These are phyloP conservation scores for Botrytis galanthina DNA, from an alignment of 2,329 filamentous ascomycete genomes.

Conservation along the genomic window DNA sequence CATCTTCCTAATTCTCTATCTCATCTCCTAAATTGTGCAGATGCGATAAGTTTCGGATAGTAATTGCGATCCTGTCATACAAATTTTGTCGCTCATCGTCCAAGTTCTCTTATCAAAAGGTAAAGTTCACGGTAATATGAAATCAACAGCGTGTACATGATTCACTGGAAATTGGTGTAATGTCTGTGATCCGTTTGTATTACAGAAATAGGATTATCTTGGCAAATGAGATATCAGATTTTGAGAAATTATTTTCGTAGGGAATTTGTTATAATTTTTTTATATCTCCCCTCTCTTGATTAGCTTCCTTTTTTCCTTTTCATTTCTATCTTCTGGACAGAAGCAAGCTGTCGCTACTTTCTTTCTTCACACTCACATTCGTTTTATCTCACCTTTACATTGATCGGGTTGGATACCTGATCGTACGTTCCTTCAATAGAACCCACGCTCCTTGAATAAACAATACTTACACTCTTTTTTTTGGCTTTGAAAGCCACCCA, in stretches of 20 bases:
- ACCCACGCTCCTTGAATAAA: not conserved
- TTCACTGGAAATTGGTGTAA: not conserved
- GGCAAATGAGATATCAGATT: not conserved
- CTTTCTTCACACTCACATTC: not conserved
- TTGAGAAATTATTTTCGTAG: not conserved
- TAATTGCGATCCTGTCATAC: not conserved
- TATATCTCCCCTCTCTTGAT: not conserved
- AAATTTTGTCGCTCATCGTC: not conserved
- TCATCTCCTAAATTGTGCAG: not conserved
- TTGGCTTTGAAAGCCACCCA: not conserved
- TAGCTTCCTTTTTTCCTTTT: not conserved
- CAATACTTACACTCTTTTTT: not conserved
- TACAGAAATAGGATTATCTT: not conserved
- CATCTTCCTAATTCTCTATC: not conserved
- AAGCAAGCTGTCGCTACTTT: not conserved
- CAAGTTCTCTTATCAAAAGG: not conserved
- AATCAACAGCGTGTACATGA: not conserved
- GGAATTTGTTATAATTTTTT: not conserved
- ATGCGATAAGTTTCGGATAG: not conserved
- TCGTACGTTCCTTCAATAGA: slow-evolving; percentile 10
- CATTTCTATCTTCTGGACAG: not conserved
- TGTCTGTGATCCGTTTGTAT: not conserved
- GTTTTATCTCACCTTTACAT: not conserved
- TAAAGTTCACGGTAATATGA: not conserved
- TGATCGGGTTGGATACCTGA: slow-evolving; percentile 19